phyloP scores from a whole-genome alignment of 495 filamentous ascomycete genomes.

The Daldinia bambusicola region DNA sequence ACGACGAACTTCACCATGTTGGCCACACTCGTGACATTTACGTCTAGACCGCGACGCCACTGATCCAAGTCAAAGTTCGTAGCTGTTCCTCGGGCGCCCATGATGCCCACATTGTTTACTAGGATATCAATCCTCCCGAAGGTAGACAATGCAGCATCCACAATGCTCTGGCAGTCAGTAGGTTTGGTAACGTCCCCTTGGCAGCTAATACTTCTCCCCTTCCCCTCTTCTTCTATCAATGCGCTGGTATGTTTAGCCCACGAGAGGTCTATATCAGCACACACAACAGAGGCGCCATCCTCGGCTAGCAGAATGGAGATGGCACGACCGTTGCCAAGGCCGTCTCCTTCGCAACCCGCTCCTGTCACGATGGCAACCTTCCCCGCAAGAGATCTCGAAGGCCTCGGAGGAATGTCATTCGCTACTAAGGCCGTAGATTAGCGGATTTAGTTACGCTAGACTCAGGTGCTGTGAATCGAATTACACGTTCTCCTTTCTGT shows the following conservation, averaged over 20 bases:
- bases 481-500: conserved; percentile 30
- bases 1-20: conserved; percentile 66
- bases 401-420: conserved; percentile 38
- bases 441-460: neutral
- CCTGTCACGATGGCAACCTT: conserved; percentile 69
- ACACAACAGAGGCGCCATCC: conserved; percentile 64
- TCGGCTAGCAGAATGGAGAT: conserved; percentile 66
- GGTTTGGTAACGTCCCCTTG: conserved; percentile 61
- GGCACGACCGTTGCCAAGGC: conserved; percentile 69
- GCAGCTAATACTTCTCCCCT: conserved; percentile 52
- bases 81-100: conserved; percentile 63
- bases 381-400: conserved; percentile 50
- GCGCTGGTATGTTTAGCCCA: conserved; percentile 60
- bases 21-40: conserved; percentile 70
- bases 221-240: conserved; percentile 52
- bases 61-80: conserved; percentile 63
- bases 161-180: conserved; percentile 57
- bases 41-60: conserved; percentile 63
- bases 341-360: conserved; percentile 62
- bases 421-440: conserved; percentile 24
- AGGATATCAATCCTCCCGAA: conserved; percentile 66
- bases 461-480: neutral
- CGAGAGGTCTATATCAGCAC: conserved; percentile 60
- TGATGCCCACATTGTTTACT: conserved; percentile 67
- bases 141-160: conserved; percentile 50